Evolutionary conservation across 2,329 filamentous ascomycete genomes (phyloP).

Genomic region (Teratosphaeria nubilosa): DNA sequence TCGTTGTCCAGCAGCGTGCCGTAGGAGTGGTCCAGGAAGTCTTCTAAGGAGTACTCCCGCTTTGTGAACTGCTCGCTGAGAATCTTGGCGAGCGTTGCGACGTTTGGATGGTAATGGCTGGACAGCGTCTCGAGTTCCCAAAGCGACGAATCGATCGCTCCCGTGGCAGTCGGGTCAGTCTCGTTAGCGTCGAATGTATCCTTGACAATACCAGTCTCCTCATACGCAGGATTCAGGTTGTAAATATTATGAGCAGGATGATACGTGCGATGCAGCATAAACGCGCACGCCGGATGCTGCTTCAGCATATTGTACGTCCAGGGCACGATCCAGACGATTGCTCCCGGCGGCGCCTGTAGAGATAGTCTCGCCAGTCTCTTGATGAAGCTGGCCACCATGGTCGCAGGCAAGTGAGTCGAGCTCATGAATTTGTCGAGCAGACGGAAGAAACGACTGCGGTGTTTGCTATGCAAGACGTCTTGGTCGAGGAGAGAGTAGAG

Average conservation of each 20-base stretch:
- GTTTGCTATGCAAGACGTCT: conserved; percentile 81
- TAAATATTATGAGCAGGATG: conserved; percentile 25
- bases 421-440: conserved; percentile 81
- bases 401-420: conserved; percentile 85
- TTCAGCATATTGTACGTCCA: conserved; percentile 95
- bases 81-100: conserved; percentile 86
- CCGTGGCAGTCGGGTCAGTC: conserved; percentile 70
- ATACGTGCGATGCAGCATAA: conserved; percentile 76
- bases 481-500: conserved; percentile 86
- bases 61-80: conserved; percentile 97
- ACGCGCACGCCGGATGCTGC: conserved; percentile 79
- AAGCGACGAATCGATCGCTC: conserved; percentile 81
- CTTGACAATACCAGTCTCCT: conserved; percentile 47
- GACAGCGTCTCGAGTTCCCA: conserved; percentile 93
- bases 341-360: conserved; percentile 79
- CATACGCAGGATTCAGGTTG: conserved; percentile 19
- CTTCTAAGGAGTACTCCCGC: conserved; percentile 85
- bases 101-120: conserved; percentile 92
- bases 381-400: conserved; percentile 88
- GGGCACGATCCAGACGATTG: conserved; percentile 78
- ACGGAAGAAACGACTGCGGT: conserved; percentile 87
- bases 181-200: conserved; percentile 74
- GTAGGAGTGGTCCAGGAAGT: conserved; percentile 94
- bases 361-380: conserved; percentile 80
- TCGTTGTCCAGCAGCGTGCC: conserved; percentile 77